Conservation (phyloP, 371 early-diverging fungal species). For the Amoeboaphelidium occidentale region DNA sequence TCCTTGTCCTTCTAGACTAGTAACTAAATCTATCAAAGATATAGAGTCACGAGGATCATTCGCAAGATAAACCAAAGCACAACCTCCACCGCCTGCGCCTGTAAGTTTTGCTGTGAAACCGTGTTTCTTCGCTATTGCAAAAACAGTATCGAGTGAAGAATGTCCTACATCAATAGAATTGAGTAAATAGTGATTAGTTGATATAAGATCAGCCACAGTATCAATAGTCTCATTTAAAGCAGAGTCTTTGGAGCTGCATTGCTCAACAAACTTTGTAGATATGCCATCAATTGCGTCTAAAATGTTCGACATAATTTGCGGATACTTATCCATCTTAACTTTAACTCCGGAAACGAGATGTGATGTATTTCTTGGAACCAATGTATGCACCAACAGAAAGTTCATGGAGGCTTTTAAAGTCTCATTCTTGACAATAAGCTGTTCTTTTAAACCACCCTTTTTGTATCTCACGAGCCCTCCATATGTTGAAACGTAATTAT, state of each 20-base stretch:
- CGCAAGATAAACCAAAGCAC: slow-evolving; percentile 55
- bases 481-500: slow-evolving; percentile 63
- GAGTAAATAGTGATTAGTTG: not conserved
- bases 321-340: slow-evolving; percentile 16
- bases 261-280: too few species aligned
- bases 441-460: not conserved
- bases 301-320: not conserved
- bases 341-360: slow-evolving; percentile 58
- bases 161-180: slow-evolving; percentile 26
- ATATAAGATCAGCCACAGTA: not conserved
- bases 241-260: not conserved
- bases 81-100: slow-evolving; percentile 95
- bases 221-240: not conserved
- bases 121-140: slow-evolving; percentile 27
- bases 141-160: slow-evolving; percentile 45
- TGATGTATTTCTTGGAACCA: slow-evolving; percentile 64
- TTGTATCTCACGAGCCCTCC: slow-evolving; percentile 19
- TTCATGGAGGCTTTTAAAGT: not conserved
- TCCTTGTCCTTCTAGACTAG: too few species aligned
- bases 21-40: too few species aligned
- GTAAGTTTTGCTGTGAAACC: slow-evolving; percentile 64
- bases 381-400: slow-evolving; percentile 60
- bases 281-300: not conserved
- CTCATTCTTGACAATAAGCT: not conserved
- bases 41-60: too few species aligned